Evolutionary conservation across 208 protist species (phyloP).

Genomic region (Leishmania gerbilli): DNA sequence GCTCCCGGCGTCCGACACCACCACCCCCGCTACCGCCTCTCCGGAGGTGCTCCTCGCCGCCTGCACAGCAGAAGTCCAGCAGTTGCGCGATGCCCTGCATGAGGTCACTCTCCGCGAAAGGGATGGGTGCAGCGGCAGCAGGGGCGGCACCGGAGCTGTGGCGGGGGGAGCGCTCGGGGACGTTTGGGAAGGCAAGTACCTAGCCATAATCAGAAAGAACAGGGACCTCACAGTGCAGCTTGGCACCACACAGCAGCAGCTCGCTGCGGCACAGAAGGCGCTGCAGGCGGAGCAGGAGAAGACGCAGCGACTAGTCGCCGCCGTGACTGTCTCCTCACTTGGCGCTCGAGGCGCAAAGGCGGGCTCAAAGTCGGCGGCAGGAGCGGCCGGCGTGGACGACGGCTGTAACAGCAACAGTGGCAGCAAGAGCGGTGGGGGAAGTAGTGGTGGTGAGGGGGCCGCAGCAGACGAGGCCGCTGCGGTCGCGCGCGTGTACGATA

Average conservation of each 20-base stretch:
- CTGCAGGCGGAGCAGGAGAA: slow-evolving; percentile 38
- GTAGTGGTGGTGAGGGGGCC: neutral
- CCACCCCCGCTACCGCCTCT: slow-evolving; percentile 9
- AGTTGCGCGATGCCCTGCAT: slow-evolving; percentile 36
- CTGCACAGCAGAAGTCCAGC: slow-evolving; percentile 40
- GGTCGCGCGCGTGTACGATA: slow-evolving; percentile 52
- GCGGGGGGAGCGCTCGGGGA: slow-evolving; percentile 23
- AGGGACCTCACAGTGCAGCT: slow-evolving; percentile 60
- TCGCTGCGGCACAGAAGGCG: slow-evolving; percentile 39
- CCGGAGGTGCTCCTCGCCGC: slow-evolving; percentile 13
- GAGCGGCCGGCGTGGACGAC: neutral
- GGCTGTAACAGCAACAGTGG: neutral
- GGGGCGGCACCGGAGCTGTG: neutral
- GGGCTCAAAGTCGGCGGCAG: neutral
- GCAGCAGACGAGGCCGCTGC: slow-evolving; percentile 21
- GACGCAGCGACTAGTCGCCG: slow-evolving; percentile 23
- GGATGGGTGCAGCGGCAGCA: neutral
- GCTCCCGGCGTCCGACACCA: neutral
- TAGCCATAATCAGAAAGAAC: slow-evolving; percentile 50
- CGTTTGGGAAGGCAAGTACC: slow-evolving; percentile 66
- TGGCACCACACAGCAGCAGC: slow-evolving; percentile 20
- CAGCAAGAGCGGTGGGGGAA: neutral
- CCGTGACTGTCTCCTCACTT: slow-evolving; percentile 13
- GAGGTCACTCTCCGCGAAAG: slow-evolving; percentile 16
- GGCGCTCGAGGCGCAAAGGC: slow-evolving; percentile 6